Conservation (phyloP, 495 filamentous ascomycete genomes). For the Barbatosphaeria neglecta region DNA sequence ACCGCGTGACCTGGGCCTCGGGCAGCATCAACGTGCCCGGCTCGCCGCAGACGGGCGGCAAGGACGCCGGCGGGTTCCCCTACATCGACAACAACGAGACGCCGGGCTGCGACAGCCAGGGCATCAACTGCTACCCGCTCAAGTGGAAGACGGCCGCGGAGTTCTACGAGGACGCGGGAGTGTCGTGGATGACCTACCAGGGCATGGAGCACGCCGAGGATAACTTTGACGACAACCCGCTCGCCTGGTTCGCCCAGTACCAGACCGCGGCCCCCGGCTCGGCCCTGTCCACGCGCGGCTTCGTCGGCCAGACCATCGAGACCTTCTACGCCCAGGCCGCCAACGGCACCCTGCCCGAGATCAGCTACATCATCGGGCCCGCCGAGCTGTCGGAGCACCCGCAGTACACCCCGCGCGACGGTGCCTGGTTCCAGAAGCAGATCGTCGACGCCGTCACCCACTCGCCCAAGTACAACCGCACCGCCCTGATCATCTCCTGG, state of each 20-base stretch:
- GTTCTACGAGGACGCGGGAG: constrained; percentile 39
- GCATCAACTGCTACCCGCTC: constrained; percentile 42
- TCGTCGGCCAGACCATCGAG: constrained; percentile 33
- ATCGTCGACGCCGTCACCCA: constrained; percentile 38
- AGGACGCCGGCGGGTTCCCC: constrained; percentile 27
- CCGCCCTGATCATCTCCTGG: constrained; percentile 40
- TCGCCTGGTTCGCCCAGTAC: constrained; percentile 44
- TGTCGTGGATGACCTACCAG: constrained; percentile 44
- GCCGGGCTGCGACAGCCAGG: constrained; percentile 33
- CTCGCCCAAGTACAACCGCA: constrained; percentile 37
- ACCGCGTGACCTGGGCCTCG: constrained; percentile 42
- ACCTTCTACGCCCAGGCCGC: constrained; percentile 38
- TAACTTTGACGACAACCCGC: constrained; percentile 45
- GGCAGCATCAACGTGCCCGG: constrained; percentile 43
- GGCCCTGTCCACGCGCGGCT: constrained; percentile 30
- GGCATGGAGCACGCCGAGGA: constrained; percentile 42
- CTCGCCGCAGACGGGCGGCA: constrained; percentile 26
- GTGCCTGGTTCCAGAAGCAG: constrained; percentile 45
- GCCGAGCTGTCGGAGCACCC: constrained; percentile 42
- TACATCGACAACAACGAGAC: constrained; percentile 47
- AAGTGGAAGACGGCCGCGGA: constrained; percentile 45
- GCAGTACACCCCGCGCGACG: constrained; percentile 40
- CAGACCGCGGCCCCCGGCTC: constrained; percentile 28
- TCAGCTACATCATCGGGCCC: constrained; percentile 43
- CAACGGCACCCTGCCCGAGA: constrained; percentile 40